Conservation (phyloP, 306 rosid species). For the Cicer cuneatum region DNA sequence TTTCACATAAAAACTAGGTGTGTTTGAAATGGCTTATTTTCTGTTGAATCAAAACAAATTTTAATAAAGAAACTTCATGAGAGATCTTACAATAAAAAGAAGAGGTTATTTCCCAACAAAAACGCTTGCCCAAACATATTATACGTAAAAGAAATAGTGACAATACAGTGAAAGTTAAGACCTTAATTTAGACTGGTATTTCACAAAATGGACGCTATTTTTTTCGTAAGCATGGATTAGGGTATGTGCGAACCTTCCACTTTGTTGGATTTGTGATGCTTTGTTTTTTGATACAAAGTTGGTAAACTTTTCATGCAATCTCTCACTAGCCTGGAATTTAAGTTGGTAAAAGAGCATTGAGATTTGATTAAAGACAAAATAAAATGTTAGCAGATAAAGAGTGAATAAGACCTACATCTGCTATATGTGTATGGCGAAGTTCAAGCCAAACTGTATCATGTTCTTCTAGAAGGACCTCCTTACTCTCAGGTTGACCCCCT, state of each 20-base stretch:
- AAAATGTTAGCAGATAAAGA: conserved; percentile 24
- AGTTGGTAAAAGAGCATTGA: conserved; percentile 44
- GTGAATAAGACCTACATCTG: conserved; percentile 69
- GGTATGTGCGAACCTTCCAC: conserved; percentile 68
- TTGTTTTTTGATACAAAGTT: conserved; percentile 79
- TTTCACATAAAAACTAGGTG: too few relatives aligned
- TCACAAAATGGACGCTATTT: conserved; percentile 43
- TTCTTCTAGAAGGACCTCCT: conserved; percentile 82
- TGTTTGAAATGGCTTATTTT: too few relatives aligned
- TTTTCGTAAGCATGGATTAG: conserved; percentile 37
- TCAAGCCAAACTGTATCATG: conserved; percentile 88
- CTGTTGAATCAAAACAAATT: too few relatives aligned
- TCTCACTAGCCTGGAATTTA: conserved; percentile 86
- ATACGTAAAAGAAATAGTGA: conserved; percentile 7
- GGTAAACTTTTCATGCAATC: conserved; percentile 79
- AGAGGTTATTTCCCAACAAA: conserved; percentile 14
- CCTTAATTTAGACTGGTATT: conserved; percentile 18
- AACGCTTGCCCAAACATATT: neutral
- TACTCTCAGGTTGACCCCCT: conserved; percentile 73
- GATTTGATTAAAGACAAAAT: conserved; percentile 30
- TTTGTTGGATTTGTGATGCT: conserved; percentile 93
- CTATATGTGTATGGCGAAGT: conserved; percentile 92
- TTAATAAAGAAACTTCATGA: too few relatives aligned
- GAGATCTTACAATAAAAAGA: too few relatives aligned
- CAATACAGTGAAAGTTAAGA: conserved; percentile 25